These are phyloP conservation scores for Corymbia calophylla DNA, from an alignment of 441 rosid genomes.

Conservation along the genomic window DNA sequence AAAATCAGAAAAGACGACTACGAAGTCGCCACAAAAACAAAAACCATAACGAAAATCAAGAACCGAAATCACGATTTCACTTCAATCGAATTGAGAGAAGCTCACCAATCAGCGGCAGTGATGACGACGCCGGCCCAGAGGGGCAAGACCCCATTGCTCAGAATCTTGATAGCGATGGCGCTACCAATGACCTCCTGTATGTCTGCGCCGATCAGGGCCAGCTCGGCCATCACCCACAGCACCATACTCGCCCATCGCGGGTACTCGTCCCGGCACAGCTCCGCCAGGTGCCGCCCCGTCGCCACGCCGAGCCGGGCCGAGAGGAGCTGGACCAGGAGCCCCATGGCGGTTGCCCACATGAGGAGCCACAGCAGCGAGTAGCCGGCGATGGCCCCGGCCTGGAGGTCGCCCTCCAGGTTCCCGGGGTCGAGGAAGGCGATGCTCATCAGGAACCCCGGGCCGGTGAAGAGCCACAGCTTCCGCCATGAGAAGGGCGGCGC, in stretches of 20 bases:
- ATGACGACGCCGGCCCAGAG: not conserved
- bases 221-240: not conserved
- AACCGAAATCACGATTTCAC: not conserved
- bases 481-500: not conserved
- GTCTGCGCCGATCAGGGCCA: not conserved
- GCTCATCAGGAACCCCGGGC: not conserved
- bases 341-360: not conserved
- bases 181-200: not conserved
- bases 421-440: conserved; percentile 1
- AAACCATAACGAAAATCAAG: not conserved
- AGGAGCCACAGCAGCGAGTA: not conserved
- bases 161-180: not conserved
- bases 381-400: not conserved
- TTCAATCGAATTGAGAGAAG: not conserved
- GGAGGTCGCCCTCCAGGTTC: not conserved
- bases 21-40: not conserved
- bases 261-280: not conserved
- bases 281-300: not conserved
- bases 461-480: conserved; percentile 1
- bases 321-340: not conserved
- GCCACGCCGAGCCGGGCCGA: not conserved
- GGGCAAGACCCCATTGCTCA: not conserved
- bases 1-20: not conserved
- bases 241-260: not conserved
- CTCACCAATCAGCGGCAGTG: not conserved